A percentile compares a stretch with the other conserved stretches of the same genome.
These are phyloP conservation scores for Starmera quercuum DNA, from an alignment of 805 yeast species.

Conservation along the genomic window DNA sequence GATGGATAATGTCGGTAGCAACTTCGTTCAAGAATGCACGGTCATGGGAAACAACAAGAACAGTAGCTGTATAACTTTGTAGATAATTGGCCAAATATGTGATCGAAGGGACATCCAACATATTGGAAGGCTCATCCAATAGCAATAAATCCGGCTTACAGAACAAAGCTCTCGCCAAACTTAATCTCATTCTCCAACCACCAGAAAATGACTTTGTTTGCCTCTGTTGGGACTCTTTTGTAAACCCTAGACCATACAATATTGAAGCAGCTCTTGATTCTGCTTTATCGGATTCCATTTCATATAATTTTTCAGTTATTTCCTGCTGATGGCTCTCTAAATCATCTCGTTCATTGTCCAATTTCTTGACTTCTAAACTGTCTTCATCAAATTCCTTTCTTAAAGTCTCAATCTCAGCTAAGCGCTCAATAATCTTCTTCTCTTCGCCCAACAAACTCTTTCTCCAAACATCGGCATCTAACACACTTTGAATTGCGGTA, in stretches of 20 bases:
- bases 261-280: conserved; percentile 96
- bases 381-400: conserved; percentile 69
- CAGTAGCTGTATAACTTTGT: conserved; percentile 86
- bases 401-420: conserved; percentile 65
- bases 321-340: conserved; percentile 71
- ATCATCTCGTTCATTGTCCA: conserved; percentile 88
- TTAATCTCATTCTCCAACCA: conserved; percentile 99
- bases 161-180: conserved; percentile 96
- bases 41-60: conserved; percentile 95
- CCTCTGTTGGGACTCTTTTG: conserved; percentile 72
- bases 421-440: conserved; percentile 60
- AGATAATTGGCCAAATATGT: conserved; percentile 87
- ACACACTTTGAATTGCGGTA: conserved; percentile 85
- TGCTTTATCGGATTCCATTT: conserved; percentile 96
- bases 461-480: conserved; percentile 99
- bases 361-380: conserved; percentile 62
- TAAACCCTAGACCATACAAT: conserved; percentile 87
- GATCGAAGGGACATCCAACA: conserved; percentile 99
- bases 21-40: conserved; percentile 95
- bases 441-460: conserved; percentile 81
- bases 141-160: conserved; percentile 91
- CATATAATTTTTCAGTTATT: conserved; percentile 72
- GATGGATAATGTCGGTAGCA: conserved; percentile 96
- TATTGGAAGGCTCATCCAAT: conserved; percentile 98
- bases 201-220: conserved; percentile 94